Conservation (phyloP, 2,329 filamentous ascomycete genomes). For the Aspergillus sp. region DNA sequence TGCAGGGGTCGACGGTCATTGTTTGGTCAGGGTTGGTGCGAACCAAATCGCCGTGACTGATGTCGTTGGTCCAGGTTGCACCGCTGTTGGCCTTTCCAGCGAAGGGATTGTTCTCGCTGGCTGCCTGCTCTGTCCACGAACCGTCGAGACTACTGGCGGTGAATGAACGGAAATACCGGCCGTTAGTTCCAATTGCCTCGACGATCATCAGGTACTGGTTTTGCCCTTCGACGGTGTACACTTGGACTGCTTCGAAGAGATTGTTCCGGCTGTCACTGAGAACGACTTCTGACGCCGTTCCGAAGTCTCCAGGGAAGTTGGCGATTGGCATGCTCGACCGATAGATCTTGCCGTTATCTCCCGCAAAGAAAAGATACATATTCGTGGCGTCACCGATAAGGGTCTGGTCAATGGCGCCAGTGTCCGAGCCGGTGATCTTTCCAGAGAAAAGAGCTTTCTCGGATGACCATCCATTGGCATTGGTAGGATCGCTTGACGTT, state of each 20-base stretch:
- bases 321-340: slow-evolving; percentile 58
- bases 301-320: slow-evolving; percentile 60
- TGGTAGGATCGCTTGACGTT: slow-evolving; percentile 55
- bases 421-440: slow-evolving; percentile 45
- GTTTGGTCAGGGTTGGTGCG: slow-evolving; percentile 57
- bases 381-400: slow-evolving; percentile 56
- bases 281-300: slow-evolving; percentile 45
- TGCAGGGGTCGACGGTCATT: slow-evolving; percentile 59
- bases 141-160: slow-evolving; percentile 55
- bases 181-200: slow-evolving; percentile 53
- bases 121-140: slow-evolving; percentile 55
- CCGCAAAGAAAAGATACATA: slow-evolving; percentile 66
- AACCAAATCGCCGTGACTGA: slow-evolving; percentile 61
- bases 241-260: slow-evolving; percentile 63
- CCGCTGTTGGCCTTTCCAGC: slow-evolving; percentile 64
- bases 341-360: slow-evolving; percentile 65
- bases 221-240: slow-evolving; percentile 56
- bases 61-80: slow-evolving; percentile 62
- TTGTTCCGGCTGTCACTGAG: slow-evolving; percentile 52
- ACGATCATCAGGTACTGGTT: slow-evolving; percentile 64
- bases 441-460: slow-evolving; percentile 55
- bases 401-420: slow-evolving; percentile 59
- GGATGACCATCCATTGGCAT: slow-evolving; percentile 54
- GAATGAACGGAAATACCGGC: slow-evolving; percentile 64
- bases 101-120: slow-evolving; percentile 55